phyloP scores from a whole-genome alignment of 2,329 filamentous ascomycete species.

The Diaporthe sp. region DNA sequence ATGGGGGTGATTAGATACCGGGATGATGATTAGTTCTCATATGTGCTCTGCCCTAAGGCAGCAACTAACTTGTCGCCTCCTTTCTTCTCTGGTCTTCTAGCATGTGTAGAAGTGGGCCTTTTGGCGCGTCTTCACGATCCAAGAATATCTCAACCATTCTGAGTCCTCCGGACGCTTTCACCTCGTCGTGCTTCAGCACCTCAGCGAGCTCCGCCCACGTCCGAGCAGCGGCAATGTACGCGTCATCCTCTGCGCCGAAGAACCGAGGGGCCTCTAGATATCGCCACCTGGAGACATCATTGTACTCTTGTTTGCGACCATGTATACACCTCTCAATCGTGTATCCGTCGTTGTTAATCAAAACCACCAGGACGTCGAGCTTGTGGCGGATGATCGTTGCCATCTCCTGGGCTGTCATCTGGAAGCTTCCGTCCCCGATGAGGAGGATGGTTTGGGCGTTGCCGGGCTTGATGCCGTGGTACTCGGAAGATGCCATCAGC shows the following conservation, averaged over 20 bases:
- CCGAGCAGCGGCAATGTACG: conserved; percentile 55
- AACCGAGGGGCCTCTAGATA: conserved; percentile 63
- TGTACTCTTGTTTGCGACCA: conserved; percentile 66
- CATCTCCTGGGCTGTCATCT: conserved; percentile 77
- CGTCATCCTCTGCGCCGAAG: conserved; percentile 60
- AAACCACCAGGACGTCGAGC: conserved; percentile 63
- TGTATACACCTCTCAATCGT: conserved; percentile 72
- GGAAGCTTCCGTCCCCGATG: conserved; percentile 75
- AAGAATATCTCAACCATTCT: conserved; percentile 8
- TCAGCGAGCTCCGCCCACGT: conserved; percentile 62
- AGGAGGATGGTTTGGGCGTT: conserved; percentile 63
- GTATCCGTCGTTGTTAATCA: conserved; percentile 73
- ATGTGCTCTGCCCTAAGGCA: neutral
- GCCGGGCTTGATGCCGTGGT: neutral
- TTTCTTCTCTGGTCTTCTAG: neutral
- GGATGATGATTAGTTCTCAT: neutral
- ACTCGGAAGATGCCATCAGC: neutral
- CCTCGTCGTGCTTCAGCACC: conserved; percentile 45
- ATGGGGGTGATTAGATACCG: neutral
- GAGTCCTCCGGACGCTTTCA: neutral
- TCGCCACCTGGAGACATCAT: conserved; percentile 67
- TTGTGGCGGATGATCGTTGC: conserved; percentile 72
- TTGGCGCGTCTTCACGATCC: neutral
- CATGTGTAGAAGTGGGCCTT: neutral
- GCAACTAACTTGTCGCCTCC: neutral